These are phyloP conservation scores for Mycena albidolilacea DNA, from an alignment of 768 basidiomycete genomes.

Conservation along the genomic window DNA sequence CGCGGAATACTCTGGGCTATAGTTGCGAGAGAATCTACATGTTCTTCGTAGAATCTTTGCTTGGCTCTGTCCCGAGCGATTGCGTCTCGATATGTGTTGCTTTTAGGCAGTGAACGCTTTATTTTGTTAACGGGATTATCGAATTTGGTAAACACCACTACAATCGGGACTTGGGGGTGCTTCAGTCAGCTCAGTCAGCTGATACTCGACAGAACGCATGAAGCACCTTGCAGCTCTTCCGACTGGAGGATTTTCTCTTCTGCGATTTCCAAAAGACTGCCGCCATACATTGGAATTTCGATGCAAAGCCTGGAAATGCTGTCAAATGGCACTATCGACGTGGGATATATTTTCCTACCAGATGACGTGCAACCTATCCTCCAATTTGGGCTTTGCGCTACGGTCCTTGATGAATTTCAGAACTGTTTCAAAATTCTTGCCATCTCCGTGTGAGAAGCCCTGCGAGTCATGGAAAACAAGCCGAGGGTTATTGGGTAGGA, in stretches of 20 bases:
- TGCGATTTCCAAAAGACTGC: conserved; percentile 5
- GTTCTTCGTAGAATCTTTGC: not conserved
- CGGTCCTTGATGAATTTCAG: conserved; percentile 12
- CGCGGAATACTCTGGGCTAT: not conserved
- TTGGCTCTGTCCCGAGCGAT: not conserved
- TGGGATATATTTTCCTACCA: not conserved
- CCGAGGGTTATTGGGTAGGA: conserved; percentile 7
- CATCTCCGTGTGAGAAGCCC: conserved; percentile 9
- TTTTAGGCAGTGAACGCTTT: conserved; percentile 17
- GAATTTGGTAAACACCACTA: conserved; percentile 16
- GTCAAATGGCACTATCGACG: not conserved
- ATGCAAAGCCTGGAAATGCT: conserved; percentile 5
- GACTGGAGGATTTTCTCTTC: conserved; percentile 7
- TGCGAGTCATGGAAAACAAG: conserved; percentile 17
- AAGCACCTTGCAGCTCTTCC: not conserved
- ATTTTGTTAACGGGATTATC: conserved; percentile 19
- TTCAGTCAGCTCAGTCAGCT: not conserved
- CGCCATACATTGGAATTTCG: conserved; percentile 16
- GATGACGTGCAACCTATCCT: conserved; percentile 15
- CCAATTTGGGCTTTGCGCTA: not conserved
- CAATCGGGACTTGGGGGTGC: conserved; percentile 8
- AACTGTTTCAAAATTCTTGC: conserved; percentile 9
- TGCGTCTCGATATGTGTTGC: not conserved
- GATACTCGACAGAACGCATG: not conserved
- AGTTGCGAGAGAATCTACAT: not conserved